Base-by-base conservation (phyloP, 2,329 filamentous ascomycete genomes). In the Stemphylium vesicarium region DNA sequence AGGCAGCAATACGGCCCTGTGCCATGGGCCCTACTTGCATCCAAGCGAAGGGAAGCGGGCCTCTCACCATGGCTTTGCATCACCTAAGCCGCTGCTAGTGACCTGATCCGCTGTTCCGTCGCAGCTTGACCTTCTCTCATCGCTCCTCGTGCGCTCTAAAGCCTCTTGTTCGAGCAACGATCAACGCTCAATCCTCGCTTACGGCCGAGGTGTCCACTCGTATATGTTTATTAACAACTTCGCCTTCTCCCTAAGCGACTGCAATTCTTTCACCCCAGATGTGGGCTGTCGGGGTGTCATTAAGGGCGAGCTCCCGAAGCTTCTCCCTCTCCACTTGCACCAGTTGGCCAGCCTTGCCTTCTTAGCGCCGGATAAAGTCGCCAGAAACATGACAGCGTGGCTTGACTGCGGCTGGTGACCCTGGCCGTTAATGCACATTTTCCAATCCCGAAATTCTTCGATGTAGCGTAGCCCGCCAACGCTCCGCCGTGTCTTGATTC, bases 341-440 rank as follows among this genome's bases (percentile, higher is more conserved):
- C 64, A 26, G 20, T 29, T 36, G 42, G 12, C 42, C 42, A 67
- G 63, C 64, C 59, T 59, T 49, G 49, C 54, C 35, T 44, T 52
- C 22, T 47, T 63, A 61, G 62, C 52, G 57, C 50, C 62, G 62
- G 62, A 56, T 65, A 65, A 65, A 63, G 38, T 63, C 60, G 51
- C 60, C 58, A 52, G 47, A 53, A 56, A 51, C 26, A 51, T 62
- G 59, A 64, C 64, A 65, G 65, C 65, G 63, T 67, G 65, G 64
- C 65, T 68, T 63, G 57, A 62, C 62, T 66, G 66, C 60, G 65
- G 66, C 65, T 69, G 64, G 64, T 66, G 66, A 54, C 57, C 56
- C 66, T 65, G 63, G 55, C 40, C 60, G 47, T 57, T 31, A 48
- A 55, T 59, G 59, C 37, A 40, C 40, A 15, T 56, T 52, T 53